A percentile compares a stretch with the other conserved stretches of the same genome.
Evolutionary conservation across 192 early-diverging fungal genomes (phyloP).

Genomic region (Backusella morwellensis): DNA sequence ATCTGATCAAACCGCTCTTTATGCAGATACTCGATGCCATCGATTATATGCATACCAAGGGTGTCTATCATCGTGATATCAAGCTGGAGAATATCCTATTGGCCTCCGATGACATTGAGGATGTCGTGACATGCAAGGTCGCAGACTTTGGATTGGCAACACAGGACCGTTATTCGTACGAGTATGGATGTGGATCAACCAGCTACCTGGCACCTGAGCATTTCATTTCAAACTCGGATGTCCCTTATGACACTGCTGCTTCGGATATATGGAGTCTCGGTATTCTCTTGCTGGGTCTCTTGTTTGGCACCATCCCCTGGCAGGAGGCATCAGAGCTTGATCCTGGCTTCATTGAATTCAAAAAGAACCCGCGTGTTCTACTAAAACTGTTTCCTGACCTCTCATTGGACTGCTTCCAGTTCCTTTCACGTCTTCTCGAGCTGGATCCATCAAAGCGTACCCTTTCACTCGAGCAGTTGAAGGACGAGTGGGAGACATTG

Average conservation of each 20-base stretch:
- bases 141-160: conserved; percentile 95
- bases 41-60: conserved; percentile 71
- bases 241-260: conserved; percentile 52
- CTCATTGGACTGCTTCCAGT: conserved; percentile 36
- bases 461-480: conserved; percentile 31
- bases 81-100: conserved; percentile 92
- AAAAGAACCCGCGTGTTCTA: conserved; percentile 44
- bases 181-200: conserved; percentile 86
- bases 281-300: conserved; percentile 71
- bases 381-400: conserved; percentile 45
- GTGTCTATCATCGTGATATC: conserved; percentile 93
- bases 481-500: conserved; percentile 13
- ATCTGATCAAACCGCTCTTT: conserved; percentile 64
- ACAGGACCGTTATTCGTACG: conserved; percentile 63
- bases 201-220: conserved; percentile 87
- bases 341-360: conserved; percentile 47
- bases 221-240: conserved; percentile 27
- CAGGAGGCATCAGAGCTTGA: conserved; percentile 48
- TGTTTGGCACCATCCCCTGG: conserved; percentile 82
- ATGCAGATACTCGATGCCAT: conserved; percentile 78
- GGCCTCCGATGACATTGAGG: conserved; percentile 15
- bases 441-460: conserved; percentile 44
- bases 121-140: conserved; percentile 51
- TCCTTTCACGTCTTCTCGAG: conserved; percentile 42
- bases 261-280: conserved; percentile 81